Percentiles rank a stretch among this genome's conserved stretches.
Conservation (phyloP, 176 grass and related monocot genomes). For the Thinopyrum elongatum region DNA sequence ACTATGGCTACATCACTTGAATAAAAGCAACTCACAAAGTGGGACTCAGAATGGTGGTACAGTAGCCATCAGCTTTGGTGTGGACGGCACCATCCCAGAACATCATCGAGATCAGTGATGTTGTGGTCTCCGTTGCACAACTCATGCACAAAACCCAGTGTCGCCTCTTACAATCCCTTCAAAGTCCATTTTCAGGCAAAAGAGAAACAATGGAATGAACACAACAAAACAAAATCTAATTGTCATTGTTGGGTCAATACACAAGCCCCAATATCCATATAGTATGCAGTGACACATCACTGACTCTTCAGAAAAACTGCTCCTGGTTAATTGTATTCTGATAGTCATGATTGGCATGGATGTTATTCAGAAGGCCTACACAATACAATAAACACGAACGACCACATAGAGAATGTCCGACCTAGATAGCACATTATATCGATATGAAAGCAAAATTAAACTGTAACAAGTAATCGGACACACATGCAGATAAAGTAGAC, state of each 20-base stretch:
- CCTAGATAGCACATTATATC: slow-evolving; percentile 38
- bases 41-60: background rate
- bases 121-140: background rate
- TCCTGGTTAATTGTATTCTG: slow-evolving; percentile 35
- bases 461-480: background rate
- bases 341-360: slow-evolving; percentile 24
- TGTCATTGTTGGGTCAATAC: slow-evolving; percentile 73
- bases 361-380: slow-evolving; percentile 50
- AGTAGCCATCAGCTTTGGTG: background rate
- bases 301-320: slow-evolving; percentile 26
- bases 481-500: background rate
- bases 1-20: background rate
- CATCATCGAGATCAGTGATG: background rate
- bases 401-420: slow-evolving; percentile 75
- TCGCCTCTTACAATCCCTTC: background rate
- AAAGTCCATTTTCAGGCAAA: background rate
- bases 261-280: slow-evolving; percentile 69
- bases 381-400: slow-evolving; percentile 50
- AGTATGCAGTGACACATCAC: slow-evolving; percentile 41
- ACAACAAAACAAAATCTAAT: background rate
- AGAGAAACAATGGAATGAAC: background rate
- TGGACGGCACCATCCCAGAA: background rate
- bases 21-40: background rate
- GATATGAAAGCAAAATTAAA: background rate
- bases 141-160: background rate